These are phyloP conservation scores for Westerdykella sp. DNA, from an alignment of 2,329 filamentous ascomycete genomes.

Conservation along the genomic window DNA sequence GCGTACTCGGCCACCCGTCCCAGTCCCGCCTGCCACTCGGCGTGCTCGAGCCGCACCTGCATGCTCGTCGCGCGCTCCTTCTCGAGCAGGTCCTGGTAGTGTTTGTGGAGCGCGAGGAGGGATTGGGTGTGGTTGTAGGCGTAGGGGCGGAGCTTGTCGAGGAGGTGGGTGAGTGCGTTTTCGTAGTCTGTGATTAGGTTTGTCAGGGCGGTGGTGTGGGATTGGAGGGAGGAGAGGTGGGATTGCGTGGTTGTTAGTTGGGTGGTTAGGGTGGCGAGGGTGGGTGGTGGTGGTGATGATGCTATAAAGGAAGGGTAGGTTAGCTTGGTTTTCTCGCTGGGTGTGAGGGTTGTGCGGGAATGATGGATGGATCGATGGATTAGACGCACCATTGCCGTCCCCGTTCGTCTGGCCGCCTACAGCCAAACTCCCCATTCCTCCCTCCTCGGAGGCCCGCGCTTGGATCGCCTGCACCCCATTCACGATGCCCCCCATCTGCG, in stretches of 20 bases:
- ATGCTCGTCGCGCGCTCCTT: conserved; percentile 40
- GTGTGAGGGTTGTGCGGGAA: conserved; percentile 1
- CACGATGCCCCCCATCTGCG: conserved; percentile 34
- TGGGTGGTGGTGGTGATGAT: not conserved
- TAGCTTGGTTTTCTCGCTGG: not conserved
- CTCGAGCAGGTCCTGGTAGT: conserved; percentile 43
- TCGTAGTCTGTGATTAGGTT: conserved; percentile 39
- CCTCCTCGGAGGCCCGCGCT: conserved; percentile 32
- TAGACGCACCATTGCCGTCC: conserved; percentile 26
- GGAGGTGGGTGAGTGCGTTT: conserved; percentile 34
- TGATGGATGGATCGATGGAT: too few species aligned
- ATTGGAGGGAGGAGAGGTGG: conserved; percentile 19
- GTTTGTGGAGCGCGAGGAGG: conserved; percentile 42
- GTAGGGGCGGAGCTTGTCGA: conserved; percentile 34
- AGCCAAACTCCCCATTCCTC: conserved; percentile 13
- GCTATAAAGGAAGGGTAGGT: not conserved
- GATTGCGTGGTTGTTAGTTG: conserved; percentile 27
- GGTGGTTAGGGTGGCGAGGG: conserved; percentile 13
- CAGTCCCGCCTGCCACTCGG: conserved; percentile 45
- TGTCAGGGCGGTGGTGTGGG: conserved; percentile 21
- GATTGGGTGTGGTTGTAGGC: conserved; percentile 40
- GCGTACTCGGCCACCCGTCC: conserved; percentile 40
- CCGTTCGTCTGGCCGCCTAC: conserved; percentile 29
- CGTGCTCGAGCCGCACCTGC: conserved; percentile 43
- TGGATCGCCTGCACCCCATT: conserved; percentile 36